phyloP scores from a whole-genome alignment of 805 yeast species.

The Barnettozyma vustinii region DNA sequence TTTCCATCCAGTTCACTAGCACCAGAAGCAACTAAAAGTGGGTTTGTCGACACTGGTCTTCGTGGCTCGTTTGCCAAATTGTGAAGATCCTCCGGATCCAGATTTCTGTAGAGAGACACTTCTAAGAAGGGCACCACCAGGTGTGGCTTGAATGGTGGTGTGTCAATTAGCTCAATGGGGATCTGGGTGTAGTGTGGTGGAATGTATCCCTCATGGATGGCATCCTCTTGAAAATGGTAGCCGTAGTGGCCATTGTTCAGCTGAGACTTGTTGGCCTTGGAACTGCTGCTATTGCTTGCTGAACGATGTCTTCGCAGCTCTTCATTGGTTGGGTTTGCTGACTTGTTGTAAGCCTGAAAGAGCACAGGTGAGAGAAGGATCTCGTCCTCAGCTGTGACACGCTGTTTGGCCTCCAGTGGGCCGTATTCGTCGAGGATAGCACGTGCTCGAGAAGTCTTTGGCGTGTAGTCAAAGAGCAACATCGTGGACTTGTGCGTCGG shows the following conservation, averaged over 20 bases:
- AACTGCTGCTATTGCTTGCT: slow-evolving; percentile 2
- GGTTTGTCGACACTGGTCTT: slow-evolving; percentile 56
- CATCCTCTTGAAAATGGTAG: slow-evolving; percentile 13
- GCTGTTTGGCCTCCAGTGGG: slow-evolving; percentile 33
- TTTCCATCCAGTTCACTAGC: slow-evolving; percentile 72
- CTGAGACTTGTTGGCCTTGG: slow-evolving; percentile 1
- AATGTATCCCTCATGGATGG: slow-evolving; percentile 20
- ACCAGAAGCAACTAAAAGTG: slow-evolving; percentile 71
- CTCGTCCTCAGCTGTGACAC: slow-evolving; percentile 27
- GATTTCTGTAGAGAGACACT: slow-evolving; percentile 56
- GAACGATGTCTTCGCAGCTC: slow-evolving; percentile 9
- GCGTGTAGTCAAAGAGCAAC: slow-evolving; percentile 48
- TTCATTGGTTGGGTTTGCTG: background rate
- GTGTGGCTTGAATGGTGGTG: slow-evolving; percentile 64
- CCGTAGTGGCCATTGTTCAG: slow-evolving; percentile 17
- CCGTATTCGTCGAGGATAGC: slow-evolving; percentile 44
- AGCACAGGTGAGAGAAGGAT: slow-evolving; percentile 33
- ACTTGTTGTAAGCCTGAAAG: slow-evolving; percentile 29
- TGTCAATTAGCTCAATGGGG: slow-evolving; percentile 63
- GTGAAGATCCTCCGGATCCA: slow-evolving; percentile 52
- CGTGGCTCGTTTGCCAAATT: slow-evolving; percentile 62
- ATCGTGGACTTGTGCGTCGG: slow-evolving; percentile 65
- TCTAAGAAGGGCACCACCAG: slow-evolving; percentile 73
- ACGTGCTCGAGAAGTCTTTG: slow-evolving; percentile 34
- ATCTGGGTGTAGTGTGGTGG: slow-evolving; percentile 58